Percentiles rank a stretch among this genome's conserved stretches.
phyloP scores from a whole-genome alignment of 31 red algal genomes.

The Endocladia muricata region DNA sequence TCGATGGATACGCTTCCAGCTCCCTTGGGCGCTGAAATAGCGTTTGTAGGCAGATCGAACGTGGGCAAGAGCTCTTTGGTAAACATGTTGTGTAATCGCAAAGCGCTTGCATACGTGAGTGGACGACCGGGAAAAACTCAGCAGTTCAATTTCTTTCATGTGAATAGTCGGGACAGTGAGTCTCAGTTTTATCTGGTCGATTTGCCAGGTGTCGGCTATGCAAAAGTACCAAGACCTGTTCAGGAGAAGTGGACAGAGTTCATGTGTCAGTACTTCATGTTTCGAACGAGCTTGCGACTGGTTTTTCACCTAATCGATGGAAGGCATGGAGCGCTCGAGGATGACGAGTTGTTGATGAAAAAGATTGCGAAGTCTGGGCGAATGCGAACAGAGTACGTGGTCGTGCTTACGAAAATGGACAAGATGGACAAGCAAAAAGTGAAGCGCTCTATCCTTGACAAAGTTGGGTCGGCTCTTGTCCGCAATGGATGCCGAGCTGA shows the following conservation, averaged over 20 bases:
- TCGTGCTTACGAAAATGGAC: slow-evolving; percentile 97
- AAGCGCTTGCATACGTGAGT: slow-evolving; percentile 77
- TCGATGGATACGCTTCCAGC: slow-evolving; percentile 82
- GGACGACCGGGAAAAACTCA: slow-evolving; percentile 92
- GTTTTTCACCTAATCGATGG: slow-evolving; percentile 91
- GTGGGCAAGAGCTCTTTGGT: slow-evolving; percentile 94
- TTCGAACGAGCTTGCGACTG: slow-evolving; percentile 55
- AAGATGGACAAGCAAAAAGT: slow-evolving; percentile 67
- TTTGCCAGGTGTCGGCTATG: slow-evolving; percentile 91
- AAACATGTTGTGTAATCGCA: slow-evolving; percentile 85
- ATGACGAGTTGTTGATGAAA: slow-evolving; percentile 71
- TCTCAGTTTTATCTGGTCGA: slow-evolving; percentile 86
- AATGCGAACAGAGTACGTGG: slow-evolving; percentile 39
- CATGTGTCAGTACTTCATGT: slow-evolving; percentile 67
- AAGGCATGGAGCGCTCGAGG: slow-evolving; percentile 67
- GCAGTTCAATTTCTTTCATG: slow-evolving; percentile 96
- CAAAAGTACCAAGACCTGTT: slow-evolving; percentile 66
- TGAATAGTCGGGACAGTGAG: slow-evolving; percentile 55
- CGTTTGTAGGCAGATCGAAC: slow-evolving; percentile 94
- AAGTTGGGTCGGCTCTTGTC: slow-evolving; percentile 13
- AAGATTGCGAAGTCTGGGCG: slow-evolving; percentile 25
- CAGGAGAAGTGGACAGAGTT: slow-evolving; percentile 69
- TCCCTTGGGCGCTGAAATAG: slow-evolving; percentile 61
- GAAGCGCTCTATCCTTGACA: slow-evolving; percentile 34
- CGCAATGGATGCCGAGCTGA: slow-evolving; percentile 47